Conservation (phyloP, 306 rosid species). For the Morella rubra region DNA sequence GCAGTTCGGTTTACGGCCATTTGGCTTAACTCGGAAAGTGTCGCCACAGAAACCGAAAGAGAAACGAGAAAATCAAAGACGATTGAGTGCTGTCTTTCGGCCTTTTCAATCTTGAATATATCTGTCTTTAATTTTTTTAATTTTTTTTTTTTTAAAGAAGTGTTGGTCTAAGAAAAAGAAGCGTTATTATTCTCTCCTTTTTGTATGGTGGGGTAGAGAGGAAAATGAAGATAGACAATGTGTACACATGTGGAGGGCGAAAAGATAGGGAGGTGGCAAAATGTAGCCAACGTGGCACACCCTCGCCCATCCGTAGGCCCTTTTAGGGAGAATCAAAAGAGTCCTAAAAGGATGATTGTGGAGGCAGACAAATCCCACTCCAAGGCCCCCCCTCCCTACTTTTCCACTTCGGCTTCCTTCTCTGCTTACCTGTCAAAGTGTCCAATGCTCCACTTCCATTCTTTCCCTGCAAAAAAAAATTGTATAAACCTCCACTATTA, state of each 20-base stretch:
- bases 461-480: background rate
- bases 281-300: constrained; percentile 45
- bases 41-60: too few relatives aligned
- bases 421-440: constrained; percentile 6
- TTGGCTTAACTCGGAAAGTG: too few relatives aligned
- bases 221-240: background rate
- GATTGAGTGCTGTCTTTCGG: too few relatives aligned
- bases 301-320: constrained; percentile 28
- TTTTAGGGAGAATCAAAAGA: constrained; percentile 34
- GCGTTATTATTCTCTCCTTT: background rate
- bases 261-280: background rate
- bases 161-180: background rate
- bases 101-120: background rate
- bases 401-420: constrained; percentile 18
- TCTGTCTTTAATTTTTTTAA: background rate
- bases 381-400: background rate
- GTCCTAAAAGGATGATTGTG: constrained; percentile 39
- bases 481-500: background rate
- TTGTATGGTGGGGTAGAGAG: background rate
- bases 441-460: constrained; percentile 6
- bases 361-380: constrained; percentile 43
- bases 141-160: background rate
- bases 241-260: background rate
- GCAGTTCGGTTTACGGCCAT: too few relatives aligned
- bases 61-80: background rate